Evolutionary conservation across 164 flowering plant species (phyloP).

Genomic region (Aristolochia contorta): DNA sequence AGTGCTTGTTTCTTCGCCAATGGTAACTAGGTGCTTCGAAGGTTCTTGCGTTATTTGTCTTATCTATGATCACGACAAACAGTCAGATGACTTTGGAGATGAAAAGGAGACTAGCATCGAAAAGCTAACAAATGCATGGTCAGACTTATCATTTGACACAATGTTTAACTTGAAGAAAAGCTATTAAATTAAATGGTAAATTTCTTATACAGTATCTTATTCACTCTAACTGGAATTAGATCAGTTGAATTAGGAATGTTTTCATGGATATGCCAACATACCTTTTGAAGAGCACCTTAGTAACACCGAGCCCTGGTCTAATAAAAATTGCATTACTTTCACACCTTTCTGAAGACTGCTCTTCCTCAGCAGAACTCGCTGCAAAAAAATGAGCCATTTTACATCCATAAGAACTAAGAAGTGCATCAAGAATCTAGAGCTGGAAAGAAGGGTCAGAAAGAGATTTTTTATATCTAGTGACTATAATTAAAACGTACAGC

Average conservation of each 20-base stretch:
- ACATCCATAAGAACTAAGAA: not conserved
- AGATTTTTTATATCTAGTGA: too few species aligned
- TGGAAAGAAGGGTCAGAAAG: too few species aligned
- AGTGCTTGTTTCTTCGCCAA: slow-evolving; percentile 54
- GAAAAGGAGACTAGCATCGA: too few species aligned
- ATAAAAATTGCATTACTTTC: slow-evolving; percentile 30
- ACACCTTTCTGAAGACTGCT: slow-evolving; percentile 36
- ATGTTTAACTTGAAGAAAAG: too few species aligned
- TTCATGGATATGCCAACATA: slow-evolving; percentile 1
- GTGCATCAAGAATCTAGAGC: not conserved
- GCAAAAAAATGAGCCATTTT: slow-evolving; percentile 13
- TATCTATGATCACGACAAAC: slow-evolving; percentile 26
- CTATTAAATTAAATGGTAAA: too few species aligned
- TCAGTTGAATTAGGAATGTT: too few species aligned
- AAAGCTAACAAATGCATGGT: too few species aligned
- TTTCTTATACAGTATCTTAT: too few species aligned
- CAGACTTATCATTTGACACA: too few species aligned
- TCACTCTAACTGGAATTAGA: too few species aligned
- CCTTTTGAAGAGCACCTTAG: slow-evolving; percentile 37
- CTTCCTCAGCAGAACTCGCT: slow-evolving; percentile 41
- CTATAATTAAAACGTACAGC: not conserved
- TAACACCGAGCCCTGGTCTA: slow-evolving; percentile 22
- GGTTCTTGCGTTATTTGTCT: slow-evolving; percentile 25
- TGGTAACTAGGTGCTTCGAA: slow-evolving; percentile 39
- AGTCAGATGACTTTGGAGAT: too few species aligned